Percentiles rank a stretch among this genome's conserved stretches.
Evolutionary conservation across 106 monocot genomes (phyloP).

Genomic region (Dioscorea dumetorum): DNA sequence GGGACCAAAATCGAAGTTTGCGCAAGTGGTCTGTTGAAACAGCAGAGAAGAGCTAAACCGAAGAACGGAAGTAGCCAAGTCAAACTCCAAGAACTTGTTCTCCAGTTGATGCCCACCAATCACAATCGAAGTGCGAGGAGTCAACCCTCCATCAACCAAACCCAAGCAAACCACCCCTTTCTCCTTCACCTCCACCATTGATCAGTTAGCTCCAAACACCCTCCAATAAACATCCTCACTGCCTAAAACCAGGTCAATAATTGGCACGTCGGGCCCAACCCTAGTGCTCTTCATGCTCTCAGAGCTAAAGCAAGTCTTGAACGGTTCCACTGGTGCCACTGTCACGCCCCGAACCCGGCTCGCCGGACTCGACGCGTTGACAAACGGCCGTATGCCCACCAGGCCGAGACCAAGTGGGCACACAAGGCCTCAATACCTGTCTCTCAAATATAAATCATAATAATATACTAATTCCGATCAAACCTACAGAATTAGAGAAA

Average conservation of each 20-base stretch:
- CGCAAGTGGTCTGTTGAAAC: slow-evolving; percentile 47
- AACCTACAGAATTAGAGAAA: too few species aligned
- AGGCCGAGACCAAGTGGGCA: too few species aligned
- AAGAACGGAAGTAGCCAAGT: slow-evolving; percentile 36
- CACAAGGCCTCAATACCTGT: too few species aligned
- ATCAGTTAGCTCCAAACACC: slow-evolving; percentile 53
- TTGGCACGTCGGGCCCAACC: slow-evolving; percentile 49
- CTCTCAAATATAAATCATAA: too few species aligned
- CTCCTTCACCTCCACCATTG: slow-evolving; percentile 46
- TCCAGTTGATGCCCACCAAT: slow-evolving; percentile 65
- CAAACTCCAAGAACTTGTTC: slow-evolving; percentile 68
- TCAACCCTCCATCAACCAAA: slow-evolving; percentile 51
- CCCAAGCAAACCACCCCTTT: slow-evolving; percentile 45
- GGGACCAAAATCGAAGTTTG: slow-evolving; percentile 52
- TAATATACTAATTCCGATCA: too few species aligned
- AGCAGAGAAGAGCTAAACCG: slow-evolving; percentile 58
- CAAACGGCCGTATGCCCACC: too few species aligned
- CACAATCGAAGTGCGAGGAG: slow-evolving; percentile 45
- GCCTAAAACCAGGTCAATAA: slow-evolving; percentile 41
- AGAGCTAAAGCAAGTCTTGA: too few species aligned
- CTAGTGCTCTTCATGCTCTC: neutral
- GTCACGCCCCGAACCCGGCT: too few species aligned
- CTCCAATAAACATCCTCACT: slow-evolving; percentile 24
- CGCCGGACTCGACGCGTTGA: too few species aligned
- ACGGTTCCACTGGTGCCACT: too few species aligned